phyloP scores from a whole-genome alignment of 768 basidiomycete genomes.

The Leucocoprinus leucothites region DNA sequence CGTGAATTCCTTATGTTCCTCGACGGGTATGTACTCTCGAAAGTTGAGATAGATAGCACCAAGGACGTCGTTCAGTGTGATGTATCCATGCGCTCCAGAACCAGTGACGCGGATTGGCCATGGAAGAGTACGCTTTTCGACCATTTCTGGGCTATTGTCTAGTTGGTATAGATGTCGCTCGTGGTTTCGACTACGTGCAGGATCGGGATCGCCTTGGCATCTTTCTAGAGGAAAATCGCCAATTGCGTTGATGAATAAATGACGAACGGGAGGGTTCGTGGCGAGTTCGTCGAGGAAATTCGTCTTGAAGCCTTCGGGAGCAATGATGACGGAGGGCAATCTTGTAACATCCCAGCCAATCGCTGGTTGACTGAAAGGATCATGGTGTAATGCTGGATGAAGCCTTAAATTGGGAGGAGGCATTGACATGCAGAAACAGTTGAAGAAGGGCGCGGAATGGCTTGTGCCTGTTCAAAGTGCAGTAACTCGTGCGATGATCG shows the following conservation, averaged over 20 bases:
- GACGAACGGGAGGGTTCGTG: constrained; percentile 4
- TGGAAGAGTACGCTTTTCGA: constrained; percentile 4
- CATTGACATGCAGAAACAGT: not conserved
- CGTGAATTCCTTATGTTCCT: not conserved
- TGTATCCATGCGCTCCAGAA: not conserved
- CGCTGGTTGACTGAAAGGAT: not conserved
- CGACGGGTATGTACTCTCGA: not conserved
- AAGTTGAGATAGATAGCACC: constrained; percentile 2
- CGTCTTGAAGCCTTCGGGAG: not conserved
- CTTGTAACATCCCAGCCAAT: not conserved
- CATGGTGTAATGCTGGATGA: constrained; percentile 1
- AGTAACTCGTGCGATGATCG: not conserved
- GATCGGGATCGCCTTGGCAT: constrained; percentile 12
- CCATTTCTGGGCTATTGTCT: not conserved
- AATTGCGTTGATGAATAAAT: constrained; percentile 10
- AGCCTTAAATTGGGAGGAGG: not conserved
- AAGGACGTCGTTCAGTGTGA: constrained; percentile 3
- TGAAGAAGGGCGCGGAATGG: not conserved
- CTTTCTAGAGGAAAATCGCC: constrained; percentile 6
- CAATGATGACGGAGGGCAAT: not conserved
- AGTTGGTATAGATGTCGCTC: not conserved
- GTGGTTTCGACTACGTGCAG: not conserved
- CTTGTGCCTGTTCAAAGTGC: not conserved
- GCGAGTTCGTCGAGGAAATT: not conserved
- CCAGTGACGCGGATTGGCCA: constrained; percentile 8